Base-by-base conservation (phyloP, 768 basidiomycete genomes). In the Megacollybia marginata region DNA sequence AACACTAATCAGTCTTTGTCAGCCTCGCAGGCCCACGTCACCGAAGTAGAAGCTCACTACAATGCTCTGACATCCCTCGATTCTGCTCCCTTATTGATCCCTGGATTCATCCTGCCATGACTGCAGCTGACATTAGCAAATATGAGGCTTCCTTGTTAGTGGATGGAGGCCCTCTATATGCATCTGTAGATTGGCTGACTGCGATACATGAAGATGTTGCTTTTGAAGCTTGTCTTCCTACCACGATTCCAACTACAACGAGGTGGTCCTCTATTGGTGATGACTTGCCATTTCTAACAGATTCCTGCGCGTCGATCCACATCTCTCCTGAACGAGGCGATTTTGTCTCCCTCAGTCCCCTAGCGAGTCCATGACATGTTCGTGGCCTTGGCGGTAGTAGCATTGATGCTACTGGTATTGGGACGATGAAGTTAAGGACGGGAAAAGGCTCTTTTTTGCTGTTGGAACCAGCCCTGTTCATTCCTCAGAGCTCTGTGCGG, bases 371-470 rank as follows among this genome's bases (percentile, higher is more conserved):
- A 11, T 43, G 57, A 6, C 31, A 47, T 1, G 54, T 69, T 2
- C 58, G 58, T 13, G 64, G 68, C 2, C 50, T 67, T 5, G 60
- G 64, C 5, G 59, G 63, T 1, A 60, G 60, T 0, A 50, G 47
- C 10, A 59, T 67, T n/a, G 42, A 46, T 1, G 62, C 64, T 2
- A 36, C 54, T 5, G 63, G 61, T 0, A 55, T 64, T 8, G 63
- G 68, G 0, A 53, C 53, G 1, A 60, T 70, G 2, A n/a, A 42
- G 0, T 50, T 68, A 0, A 10, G 23, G 1, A n/a, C 64, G 18
- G 57, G 48, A 0, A 13, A 43, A 3, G 61, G 54, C 1, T 44
- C 34, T 4, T 34, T 43, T n/a, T 28, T 62, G 8, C 43, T 49
- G 0, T 44, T 57, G 0, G 32, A 48, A 1, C 20, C 58, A 5